Evolutionary conservation across 2,329 filamentous ascomycete genomes (phyloP).

Genomic region (Nothomitra cinnamomea): DNA sequence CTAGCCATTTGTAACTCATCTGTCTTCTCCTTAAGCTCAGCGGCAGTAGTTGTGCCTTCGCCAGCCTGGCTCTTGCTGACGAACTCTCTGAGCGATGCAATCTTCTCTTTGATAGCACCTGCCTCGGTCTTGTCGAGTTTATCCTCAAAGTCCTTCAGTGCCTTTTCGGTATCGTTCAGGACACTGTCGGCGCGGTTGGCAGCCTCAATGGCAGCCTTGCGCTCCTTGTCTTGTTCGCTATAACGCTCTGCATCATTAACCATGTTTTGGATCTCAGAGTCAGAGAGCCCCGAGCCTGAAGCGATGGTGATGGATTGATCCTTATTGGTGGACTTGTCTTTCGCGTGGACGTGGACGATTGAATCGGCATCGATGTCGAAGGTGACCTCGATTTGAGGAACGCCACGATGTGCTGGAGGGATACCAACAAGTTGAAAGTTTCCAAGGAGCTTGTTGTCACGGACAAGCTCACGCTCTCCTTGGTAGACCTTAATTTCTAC

Average conservation of each 20-base stretch:
- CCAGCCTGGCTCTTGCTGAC: conserved; percentile 89
- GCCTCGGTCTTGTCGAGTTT: conserved; percentile 94
- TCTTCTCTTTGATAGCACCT: conserved; percentile 89
- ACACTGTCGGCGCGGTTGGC: conserved; percentile 96
- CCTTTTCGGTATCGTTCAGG: conserved; percentile 95
- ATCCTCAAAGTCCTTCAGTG: conserved; percentile 89
- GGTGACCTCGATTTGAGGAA: conserved; percentile 92
- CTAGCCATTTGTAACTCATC: conserved; percentile 93
- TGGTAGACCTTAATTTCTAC: conserved; percentile 99
- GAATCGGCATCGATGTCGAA: conserved; percentile 98
- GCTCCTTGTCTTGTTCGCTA: conserved; percentile 86
- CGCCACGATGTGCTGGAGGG: conserved; percentile 86
- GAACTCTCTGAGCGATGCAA: conserved; percentile 66
- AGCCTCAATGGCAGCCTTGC: conserved; percentile 85
- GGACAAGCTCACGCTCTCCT: conserved; percentile 97
- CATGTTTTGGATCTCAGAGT: conserved; percentile 91
- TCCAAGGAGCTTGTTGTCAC: conserved; percentile 94
- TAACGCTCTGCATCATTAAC: conserved; percentile 96
- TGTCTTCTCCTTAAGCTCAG: conserved; percentile 96
- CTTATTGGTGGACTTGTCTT: conserved; percentile 99
- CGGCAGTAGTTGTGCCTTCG: conserved; percentile 69
- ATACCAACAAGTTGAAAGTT: conserved; percentile 99
- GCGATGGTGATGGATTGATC: conserved; percentile 99
- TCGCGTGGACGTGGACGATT: conserved; percentile 93
- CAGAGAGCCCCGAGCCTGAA: conserved; percentile 89